Conservation (phyloP, 129 eudicot genomes). For the Dittrichia graveolens region DNA sequence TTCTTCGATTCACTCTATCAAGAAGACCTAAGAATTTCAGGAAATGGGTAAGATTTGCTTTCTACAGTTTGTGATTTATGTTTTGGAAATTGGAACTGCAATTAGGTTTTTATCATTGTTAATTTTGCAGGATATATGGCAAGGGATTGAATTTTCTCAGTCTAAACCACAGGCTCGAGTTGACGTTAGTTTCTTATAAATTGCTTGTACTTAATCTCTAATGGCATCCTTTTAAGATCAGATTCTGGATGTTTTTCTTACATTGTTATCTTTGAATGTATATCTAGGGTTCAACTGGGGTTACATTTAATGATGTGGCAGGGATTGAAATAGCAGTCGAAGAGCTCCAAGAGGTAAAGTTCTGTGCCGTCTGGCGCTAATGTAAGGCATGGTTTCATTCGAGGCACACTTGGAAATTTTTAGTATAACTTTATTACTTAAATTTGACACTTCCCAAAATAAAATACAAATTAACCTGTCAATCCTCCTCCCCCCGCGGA, state of each 20-base stretch:
- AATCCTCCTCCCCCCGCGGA: too few species aligned
- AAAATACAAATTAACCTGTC: background rate
- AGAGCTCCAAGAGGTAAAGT: slow-evolving; percentile 90
- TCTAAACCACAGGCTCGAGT: slow-evolving; percentile 97
- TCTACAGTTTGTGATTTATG: background rate
- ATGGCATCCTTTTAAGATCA: slow-evolving; percentile 21
- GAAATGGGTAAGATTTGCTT: slow-evolving; percentile 64
- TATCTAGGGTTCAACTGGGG: slow-evolving; percentile 90
- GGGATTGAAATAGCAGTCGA: slow-evolving; percentile 96
- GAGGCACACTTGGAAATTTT: background rate
- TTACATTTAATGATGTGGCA: slow-evolving; percentile 84
- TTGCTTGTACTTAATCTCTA: background rate
- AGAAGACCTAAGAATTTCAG: slow-evolving; percentile 83
- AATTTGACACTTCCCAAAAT: background rate
- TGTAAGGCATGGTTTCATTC: background rate
- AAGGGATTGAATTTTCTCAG: slow-evolving; percentile 93
- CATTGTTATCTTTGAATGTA: background rate
- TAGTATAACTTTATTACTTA: background rate
- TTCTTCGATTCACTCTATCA: slow-evolving; percentile 82
- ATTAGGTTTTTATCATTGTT: background rate
- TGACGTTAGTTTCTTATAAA: slow-evolving; percentile 62
- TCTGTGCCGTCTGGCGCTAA: background rate
- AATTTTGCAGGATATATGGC: slow-evolving; percentile 88
- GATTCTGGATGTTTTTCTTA: slow-evolving; percentile 4
- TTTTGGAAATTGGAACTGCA: background rate